A percentile compares a stretch with the other conserved stretches of the same genome.
phyloP scores from a whole-genome alignment of 768 basidiomycete genomes.

The Panaeolus papilionaceus region DNA sequence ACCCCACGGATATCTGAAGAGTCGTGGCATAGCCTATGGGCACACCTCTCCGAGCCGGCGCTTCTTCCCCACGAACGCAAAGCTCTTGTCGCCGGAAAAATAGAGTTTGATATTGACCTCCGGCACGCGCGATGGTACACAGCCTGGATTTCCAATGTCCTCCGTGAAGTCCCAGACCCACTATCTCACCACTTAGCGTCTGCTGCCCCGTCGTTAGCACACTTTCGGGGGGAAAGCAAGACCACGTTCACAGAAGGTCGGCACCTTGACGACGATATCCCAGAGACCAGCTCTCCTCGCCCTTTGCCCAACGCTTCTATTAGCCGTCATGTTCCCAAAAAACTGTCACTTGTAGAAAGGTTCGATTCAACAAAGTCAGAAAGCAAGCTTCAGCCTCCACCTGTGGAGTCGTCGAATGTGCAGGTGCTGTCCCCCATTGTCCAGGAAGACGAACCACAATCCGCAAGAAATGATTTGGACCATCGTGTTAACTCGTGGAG shows the following conservation, averaged over 20 bases:
- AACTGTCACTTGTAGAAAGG: constrained; percentile 73
- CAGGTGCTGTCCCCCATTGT: constrained; percentile 63
- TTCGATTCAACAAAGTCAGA: constrained; percentile 53
- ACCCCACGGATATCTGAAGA: constrained; percentile 82
- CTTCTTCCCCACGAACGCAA: constrained; percentile 36
- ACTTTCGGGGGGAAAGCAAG: constrained; percentile 62
- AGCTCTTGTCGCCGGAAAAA: constrained; percentile 72
- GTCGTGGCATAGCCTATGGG: constrained; percentile 77
- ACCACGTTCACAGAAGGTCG: constrained; percentile 48
- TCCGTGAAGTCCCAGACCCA: constrained; percentile 47
- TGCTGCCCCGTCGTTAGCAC: constrained; percentile 50
- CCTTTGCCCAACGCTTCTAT: constrained; percentile 31
- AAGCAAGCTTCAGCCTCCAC: constrained; percentile 36
- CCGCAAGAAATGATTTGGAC: constrained; percentile 58
- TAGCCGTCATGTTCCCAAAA: constrained; percentile 63
- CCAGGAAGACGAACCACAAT: constrained; percentile 65
- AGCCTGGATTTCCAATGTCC: constrained; percentile 65
- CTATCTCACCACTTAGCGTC: constrained; percentile 42
- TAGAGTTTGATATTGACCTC: constrained; percentile 89
- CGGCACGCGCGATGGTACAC: constrained; percentile 80
- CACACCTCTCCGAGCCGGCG: constrained; percentile 57
- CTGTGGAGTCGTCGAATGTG: constrained; percentile 29
- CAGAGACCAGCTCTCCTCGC: constrained; percentile 22
- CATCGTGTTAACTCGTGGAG: constrained; percentile 72
- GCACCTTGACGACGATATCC: constrained; percentile 47